Evolutionary conservation across 257 asterid genomes (phyloP).

Genomic region (Apocynum venetum): DNA sequence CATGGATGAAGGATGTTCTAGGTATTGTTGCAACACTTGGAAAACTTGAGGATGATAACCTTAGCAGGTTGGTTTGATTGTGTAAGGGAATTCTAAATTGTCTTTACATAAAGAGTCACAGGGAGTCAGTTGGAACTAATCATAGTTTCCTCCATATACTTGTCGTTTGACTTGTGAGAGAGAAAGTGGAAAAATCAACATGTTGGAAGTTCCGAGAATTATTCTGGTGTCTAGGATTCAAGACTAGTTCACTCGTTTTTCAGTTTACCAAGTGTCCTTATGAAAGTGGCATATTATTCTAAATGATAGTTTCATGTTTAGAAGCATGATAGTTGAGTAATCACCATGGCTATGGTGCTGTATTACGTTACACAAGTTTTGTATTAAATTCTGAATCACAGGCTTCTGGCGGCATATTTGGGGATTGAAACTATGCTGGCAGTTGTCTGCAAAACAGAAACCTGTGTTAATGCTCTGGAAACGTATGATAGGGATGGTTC

Average conservation of each 20-base stretch:
- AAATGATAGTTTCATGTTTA: not conserved
- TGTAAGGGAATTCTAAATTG: constrained; percentile 2
- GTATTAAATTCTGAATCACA: constrained; percentile 29
- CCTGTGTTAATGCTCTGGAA: constrained; percentile 64
- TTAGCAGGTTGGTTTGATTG: constrained; percentile 63
- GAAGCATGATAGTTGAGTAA: constrained; percentile 12
- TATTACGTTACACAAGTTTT: constrained; percentile 24
- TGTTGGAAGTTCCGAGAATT: not conserved
- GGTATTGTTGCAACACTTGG: constrained; percentile 83
- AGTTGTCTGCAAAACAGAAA: constrained; percentile 67
- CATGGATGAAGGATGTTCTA: constrained; percentile 50
- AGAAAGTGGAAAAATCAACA: not conserved
- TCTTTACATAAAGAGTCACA: not conserved
- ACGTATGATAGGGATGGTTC: constrained; percentile 54
- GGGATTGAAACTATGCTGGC: constrained; percentile 78
- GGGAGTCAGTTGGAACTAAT: not conserved
- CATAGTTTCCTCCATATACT: not conserved
- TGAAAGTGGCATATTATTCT: not conserved
- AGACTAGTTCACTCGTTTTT: not conserved
- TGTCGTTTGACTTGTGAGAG: not conserved
- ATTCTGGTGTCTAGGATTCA: not conserved
- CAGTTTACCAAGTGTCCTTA: not conserved
- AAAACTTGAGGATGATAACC: constrained; percentile 53
- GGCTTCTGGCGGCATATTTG: constrained; percentile 68
- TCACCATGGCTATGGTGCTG: not conserved